These are phyloP conservation scores for Simplicillium sp. DNA, from an alignment of 2,329 filamentous ascomycete species.

Conservation along the genomic window DNA sequence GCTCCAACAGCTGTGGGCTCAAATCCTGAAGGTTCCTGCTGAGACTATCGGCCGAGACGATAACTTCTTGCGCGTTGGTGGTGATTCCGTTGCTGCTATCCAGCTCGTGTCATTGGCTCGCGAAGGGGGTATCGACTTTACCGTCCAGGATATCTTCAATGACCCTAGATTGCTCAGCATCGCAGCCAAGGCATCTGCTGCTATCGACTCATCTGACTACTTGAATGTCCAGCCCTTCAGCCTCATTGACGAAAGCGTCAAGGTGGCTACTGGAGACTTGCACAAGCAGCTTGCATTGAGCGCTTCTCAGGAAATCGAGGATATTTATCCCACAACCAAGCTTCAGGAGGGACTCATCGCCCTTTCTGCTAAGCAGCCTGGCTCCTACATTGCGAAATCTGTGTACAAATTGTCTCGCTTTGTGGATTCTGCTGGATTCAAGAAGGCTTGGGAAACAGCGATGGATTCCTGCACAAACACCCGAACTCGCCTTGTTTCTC, in stretches of 20 bases:
- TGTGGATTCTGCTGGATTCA: conserved; percentile 5
- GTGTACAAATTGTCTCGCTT: neutral
- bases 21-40: neutral
- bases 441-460: conserved; percentile 4
- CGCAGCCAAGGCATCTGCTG: conserved; percentile 1
- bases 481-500: conserved; percentile 25
- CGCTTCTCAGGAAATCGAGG: neutral
- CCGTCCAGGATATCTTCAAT: conserved; percentile 7
- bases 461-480: conserved; percentile 4
- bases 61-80: conserved; percentile 37
- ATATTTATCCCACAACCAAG: neutral
- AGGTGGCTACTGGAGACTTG: too few species aligned
- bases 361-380: conserved; percentile 1
- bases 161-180: conserved; percentile 5
- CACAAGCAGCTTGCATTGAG: too few species aligned
- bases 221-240: too few species aligned
- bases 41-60: conserved; percentile 24
- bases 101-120: conserved; percentile 11
- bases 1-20: neutral
- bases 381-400: conserved; percentile 5
- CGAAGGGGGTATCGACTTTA: conserved; percentile 8
- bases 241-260: too few species aligned
- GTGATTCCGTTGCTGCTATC: conserved; percentile 20
- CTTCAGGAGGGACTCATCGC: neutral
- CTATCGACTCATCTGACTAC: too few species aligned